A percentile compares a stretch with the other conserved stretches of the same genome.
Evolutionary conservation across 1,139 yeast genomes (phyloP).

Genomic region (Hemisphaericaspora subhashii): DNA sequence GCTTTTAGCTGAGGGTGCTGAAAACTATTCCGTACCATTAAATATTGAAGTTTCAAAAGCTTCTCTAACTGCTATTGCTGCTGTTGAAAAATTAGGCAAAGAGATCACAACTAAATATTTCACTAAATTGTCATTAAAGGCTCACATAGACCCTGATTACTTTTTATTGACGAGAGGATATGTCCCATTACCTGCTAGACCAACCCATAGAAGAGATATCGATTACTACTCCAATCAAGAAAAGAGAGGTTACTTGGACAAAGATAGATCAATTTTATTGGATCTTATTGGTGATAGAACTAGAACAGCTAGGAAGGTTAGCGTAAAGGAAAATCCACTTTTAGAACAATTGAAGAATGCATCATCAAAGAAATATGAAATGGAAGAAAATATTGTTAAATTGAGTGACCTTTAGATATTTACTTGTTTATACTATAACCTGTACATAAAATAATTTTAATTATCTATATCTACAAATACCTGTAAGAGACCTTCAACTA

Average conservation of each 20-base stretch:
- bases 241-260: conserved; percentile 72
- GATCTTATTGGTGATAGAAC: conserved; percentile 28
- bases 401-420: conserved; percentile 2
- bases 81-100: conserved; percentile 74
- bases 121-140: conserved; percentile 64
- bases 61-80: conserved; percentile 66
- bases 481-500: conserved; percentile 37
- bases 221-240: conserved; percentile 71
- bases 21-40: conserved; percentile 56
- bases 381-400: conserved; percentile 10
- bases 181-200: conserved; percentile 83
- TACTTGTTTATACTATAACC: conserved; percentile 6
- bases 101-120: conserved; percentile 72
- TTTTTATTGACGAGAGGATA: conserved; percentile 70
- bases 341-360: conserved; percentile 13
- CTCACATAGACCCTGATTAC: conserved; percentile 74
- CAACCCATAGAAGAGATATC: conserved; percentile 79
- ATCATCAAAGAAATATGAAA: conserved; percentile 13
- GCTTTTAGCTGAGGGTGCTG: conserved; percentile 69
- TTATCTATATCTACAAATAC: conserved; percentile 34
- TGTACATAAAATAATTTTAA: conserved; percentile 3
- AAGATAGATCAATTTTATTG: conserved; percentile 38
- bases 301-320: conserved; percentile 15
- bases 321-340: conserved; percentile 16
- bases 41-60: conserved; percentile 83